Conservation (phyloP, 352 stramenopile genomes). For the Globisporangium apiculatum region DNA sequence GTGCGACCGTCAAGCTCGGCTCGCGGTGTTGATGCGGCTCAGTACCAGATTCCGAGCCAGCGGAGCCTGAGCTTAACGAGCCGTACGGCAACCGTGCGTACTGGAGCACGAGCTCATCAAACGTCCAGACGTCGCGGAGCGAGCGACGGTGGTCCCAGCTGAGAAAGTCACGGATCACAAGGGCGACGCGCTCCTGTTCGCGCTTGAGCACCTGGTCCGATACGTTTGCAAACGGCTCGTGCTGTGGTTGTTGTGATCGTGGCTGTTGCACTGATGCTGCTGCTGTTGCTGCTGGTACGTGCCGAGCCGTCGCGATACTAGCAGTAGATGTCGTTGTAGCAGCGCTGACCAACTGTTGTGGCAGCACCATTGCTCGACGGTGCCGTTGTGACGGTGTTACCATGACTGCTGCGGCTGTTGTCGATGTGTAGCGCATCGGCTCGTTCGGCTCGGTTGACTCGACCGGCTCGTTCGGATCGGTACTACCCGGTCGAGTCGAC, state of each 20-base stretch:
- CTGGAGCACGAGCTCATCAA: constrained; percentile 13
- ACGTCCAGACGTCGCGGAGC: constrained; percentile 16
- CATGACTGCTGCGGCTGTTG: not conserved
- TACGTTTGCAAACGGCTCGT: not conserved
- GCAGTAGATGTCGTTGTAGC: no score
- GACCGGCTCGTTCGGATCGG: not conserved
- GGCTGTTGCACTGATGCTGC: not conserved
- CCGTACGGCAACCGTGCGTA: constrained; percentile 1
- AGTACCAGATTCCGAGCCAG: no score
- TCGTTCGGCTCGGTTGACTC: not conserved
- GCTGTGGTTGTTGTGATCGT: not conserved
- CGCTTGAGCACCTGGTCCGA: constrained; percentile 9
- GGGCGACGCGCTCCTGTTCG: constrained; percentile 9
- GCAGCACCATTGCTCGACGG: not conserved
- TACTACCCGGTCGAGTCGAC: not conserved
- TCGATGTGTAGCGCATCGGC: not conserved
- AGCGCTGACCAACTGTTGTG: not conserved
- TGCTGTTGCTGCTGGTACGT: not conserved
- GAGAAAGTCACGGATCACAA: constrained; percentile 9
- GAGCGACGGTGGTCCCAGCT: constrained; percentile 6
- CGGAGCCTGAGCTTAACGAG: no score
- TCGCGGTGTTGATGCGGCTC: not conserved
- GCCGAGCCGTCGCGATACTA: not conserved
- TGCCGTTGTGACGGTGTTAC: no score
- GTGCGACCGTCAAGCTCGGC: constrained; percentile 10